A percentile compares a stretch with the other conserved stretches of the same genome.
Evolutionary conservation across 208 protist genomes (phyloP).

Genomic region (Leishmania amazonensis): DNA sequence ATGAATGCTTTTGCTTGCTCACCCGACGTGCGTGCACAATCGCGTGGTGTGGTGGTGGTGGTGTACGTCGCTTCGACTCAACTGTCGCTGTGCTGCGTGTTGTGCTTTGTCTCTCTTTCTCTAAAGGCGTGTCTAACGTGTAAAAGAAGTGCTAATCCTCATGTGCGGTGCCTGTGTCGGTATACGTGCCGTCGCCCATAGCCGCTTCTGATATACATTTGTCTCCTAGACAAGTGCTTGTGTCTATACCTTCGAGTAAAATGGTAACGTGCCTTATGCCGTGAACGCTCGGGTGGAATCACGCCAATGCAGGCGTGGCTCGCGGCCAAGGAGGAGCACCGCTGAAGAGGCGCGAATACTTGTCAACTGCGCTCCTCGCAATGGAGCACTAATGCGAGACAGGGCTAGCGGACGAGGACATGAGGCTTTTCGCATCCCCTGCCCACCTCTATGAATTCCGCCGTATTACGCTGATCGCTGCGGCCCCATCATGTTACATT

Average conservation of each 20-base stretch:
- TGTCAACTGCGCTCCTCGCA: neutral
- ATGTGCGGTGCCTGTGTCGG: neutral
- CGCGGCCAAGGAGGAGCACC: too few species aligned
- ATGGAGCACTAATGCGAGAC: neutral
- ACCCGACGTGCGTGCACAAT: neutral
- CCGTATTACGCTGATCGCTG: too few species aligned
- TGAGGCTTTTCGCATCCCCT: neutral
- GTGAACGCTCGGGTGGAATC: neutral
- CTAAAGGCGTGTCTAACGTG: conserved; percentile 5
- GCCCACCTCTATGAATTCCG: neutral
- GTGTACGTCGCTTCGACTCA: neutral
- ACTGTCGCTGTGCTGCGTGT: neutral
- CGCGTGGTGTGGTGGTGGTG: neutral
- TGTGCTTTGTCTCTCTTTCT: conserved; percentile 5
- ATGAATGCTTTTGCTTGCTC: neutral
- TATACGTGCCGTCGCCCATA: neutral
- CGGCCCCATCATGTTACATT: neutral
- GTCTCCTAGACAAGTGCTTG: neutral
- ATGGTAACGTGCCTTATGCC: neutral
- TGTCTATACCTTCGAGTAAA: neutral
- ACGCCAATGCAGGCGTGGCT: neutral
- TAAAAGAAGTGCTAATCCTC: neutral
- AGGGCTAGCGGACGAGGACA: neutral
- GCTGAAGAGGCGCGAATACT: neutral
- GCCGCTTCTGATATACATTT: neutral